Conservation (phyloP, 1,284 basidiomycete species). For the Sanguinoderma infundibulare region DNA sequence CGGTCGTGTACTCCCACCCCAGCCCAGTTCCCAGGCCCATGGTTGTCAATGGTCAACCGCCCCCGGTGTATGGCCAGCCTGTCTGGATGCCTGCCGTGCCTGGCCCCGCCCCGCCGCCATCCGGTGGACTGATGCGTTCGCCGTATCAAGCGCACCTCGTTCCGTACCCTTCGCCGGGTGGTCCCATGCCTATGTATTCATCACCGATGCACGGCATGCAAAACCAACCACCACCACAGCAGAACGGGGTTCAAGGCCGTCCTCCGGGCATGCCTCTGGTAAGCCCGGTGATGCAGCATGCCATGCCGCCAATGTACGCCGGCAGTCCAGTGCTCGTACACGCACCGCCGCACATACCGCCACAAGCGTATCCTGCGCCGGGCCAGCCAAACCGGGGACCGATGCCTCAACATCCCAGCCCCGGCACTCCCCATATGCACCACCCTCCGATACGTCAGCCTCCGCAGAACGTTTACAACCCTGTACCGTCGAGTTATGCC, state of each 20-base stretch:
- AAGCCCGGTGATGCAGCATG: constrained; percentile 70
- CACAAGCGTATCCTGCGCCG: constrained; percentile 30
- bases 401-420: constrained; percentile 11
- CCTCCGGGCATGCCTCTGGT: constrained; percentile 56
- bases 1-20: constrained; percentile 62
- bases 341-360: constrained; percentile 39
- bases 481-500: constrained; percentile 33
- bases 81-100: constrained; percentile 66
- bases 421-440: constrained; percentile 26
- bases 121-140: constrained; percentile 58
- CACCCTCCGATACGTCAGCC: constrained; percentile 27
- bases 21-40: constrained; percentile 68
- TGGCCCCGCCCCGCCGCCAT: constrained; percentile 48
- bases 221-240: constrained; percentile 39
- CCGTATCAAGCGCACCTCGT: constrained; percentile 71
- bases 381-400: constrained; percentile 31
- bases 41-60: constrained; percentile 56
- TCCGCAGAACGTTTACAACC: constrained; percentile 27
- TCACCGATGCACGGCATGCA: constrained; percentile 46
- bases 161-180: constrained; percentile 59
- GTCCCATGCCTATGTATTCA: constrained; percentile 55
- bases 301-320: constrained; percentile 60
- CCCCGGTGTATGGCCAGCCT: constrained; percentile 60
- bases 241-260: constrained; percentile 48
- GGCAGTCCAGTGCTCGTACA: constrained; percentile 73